Evolutionary conservation across 2,329 filamentous ascomycete species (phyloP).

Genomic region (Xylaria sp.): DNA sequence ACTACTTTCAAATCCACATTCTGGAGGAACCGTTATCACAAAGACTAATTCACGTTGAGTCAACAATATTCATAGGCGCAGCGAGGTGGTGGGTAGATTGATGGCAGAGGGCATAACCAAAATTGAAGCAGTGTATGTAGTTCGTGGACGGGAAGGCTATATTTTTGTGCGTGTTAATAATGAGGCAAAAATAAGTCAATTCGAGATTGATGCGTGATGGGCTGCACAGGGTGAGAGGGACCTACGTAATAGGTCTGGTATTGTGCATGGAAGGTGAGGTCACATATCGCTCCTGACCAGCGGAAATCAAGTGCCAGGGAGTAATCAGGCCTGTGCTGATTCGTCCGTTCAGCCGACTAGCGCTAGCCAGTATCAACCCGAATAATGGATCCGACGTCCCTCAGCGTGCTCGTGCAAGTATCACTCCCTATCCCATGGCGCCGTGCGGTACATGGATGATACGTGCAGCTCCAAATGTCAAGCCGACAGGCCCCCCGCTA

Average conservation of each 20-base stretch:
- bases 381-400: constrained; percentile 17
- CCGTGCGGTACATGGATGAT: constrained; percentile 10
- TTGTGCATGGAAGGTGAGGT: constrained; percentile 43
- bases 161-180: background rate
- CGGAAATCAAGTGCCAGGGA: constrained; percentile 32
- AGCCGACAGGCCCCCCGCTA: constrained; percentile 30
- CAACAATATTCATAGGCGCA: background rate
- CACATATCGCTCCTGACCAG: constrained; percentile 38
- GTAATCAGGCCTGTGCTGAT: constrained; percentile 50
- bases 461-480: constrained; percentile 27
- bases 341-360: constrained; percentile 49
- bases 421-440: constrained; percentile 7
- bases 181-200: constrained; percentile 3
- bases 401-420: constrained; percentile 28
- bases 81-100: background rate
- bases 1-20: constrained; percentile 41
- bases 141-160: background rate
- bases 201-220: constrained; percentile 13
- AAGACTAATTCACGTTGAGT: constrained; percentile 14
- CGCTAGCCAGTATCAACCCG: constrained; percentile 25
- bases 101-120: background rate
- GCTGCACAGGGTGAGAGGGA: background rate
- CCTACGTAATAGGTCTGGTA: constrained; percentile 35
- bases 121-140: background rate
- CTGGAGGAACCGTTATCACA: constrained; percentile 23